These are phyloP conservation scores for Tricholoma terreum DNA, from an alignment of 768 basidiomycete species.

Conservation along the genomic window DNA sequence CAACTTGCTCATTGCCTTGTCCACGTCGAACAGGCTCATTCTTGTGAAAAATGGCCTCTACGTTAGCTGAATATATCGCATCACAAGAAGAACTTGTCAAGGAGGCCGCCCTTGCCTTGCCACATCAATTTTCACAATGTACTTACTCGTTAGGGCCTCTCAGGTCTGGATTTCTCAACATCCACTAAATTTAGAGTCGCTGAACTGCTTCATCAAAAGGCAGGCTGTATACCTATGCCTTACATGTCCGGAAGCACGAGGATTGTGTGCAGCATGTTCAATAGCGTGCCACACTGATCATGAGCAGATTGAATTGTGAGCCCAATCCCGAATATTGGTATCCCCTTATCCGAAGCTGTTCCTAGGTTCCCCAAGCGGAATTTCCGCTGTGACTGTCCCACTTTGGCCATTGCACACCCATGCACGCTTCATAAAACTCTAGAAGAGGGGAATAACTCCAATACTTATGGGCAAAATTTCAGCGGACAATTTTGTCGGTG, in stretches of 20 bases:
- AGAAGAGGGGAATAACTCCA: conserved; percentile 56
- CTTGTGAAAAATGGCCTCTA: conserved; percentile 26
- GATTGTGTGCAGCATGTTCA: conserved; percentile 81
- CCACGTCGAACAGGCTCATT: background rate
- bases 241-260: conserved; percentile 64
- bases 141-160: conserved; percentile 58
- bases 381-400: conserved; percentile 87
- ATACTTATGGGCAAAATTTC: conserved; percentile 77
- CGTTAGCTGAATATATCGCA: conserved; percentile 43
- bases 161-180: conserved; percentile 29
- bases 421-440: conserved; percentile 59
- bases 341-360: conserved; percentile 6
- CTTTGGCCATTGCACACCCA: conserved; percentile 50
- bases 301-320: conserved; percentile 77
- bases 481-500: conserved; percentile 72
- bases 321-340: background rate
- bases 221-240: conserved; percentile 83
- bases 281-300: conserved; percentile 85
- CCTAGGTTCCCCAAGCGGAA: conserved; percentile 72
- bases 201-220: conserved; percentile 29
- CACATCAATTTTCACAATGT: conserved; percentile 63
- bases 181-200: conserved; percentile 5
- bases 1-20: too few species aligned
- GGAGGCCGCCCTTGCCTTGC: conserved; percentile 56
- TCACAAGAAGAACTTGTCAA: conserved; percentile 48